Evolutionary conservation across 2,329 filamentous ascomycete species (phyloP), one percentile per base, ranked within the genome.

Genomic region (Colletotrichum melonis): DNA sequence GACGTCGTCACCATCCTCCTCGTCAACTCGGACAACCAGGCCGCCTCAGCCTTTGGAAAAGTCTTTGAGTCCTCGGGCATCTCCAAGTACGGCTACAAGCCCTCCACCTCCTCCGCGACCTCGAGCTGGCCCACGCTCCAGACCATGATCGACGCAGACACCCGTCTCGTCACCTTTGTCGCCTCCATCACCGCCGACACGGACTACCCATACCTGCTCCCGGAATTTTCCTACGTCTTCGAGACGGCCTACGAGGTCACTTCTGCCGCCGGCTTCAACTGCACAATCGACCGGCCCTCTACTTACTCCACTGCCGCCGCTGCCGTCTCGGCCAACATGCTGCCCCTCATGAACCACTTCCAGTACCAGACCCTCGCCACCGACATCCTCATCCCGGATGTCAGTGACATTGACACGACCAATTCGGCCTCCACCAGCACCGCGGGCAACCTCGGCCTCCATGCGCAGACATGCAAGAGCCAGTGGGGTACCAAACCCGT

Each of bases 341-440:
- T 97, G 80, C 90, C 93, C 30, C 85, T 97, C 11, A 88, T 94
- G 85, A 97, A 97, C 86, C 94, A 97, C 84, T 96, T 97, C 85
- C 88, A 93, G 66, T 92, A 95, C 84, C 84, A 87, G 70, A 82
- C 79, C 5, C 79, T 91, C 26, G 80, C 85, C n/a, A 81, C 87
- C 4, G 86, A 85, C 72, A 89, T 94, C 77, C 83, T 89, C 75
- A 84, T 90, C 54, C 92, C 93, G 2, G 89, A 93, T 76, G 84
- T 88, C n/a, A 86, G 84, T 75, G 85, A 88, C 77, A 88, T 93
- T 75, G 82, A 84, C 9, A 88, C 86, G 11, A 94, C 93, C 54
- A 96, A 96, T 81, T 90, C 88, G 46, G 85, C 91, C 9, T 86
- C 83, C 12, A 91, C 88, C 3, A 84, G 83, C 3, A 81, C 80